These are phyloP conservation scores for Phyllostachys edulis DNA, from an alignment of 176 grass and related monocot species.

Conservation along the genomic window DNA sequence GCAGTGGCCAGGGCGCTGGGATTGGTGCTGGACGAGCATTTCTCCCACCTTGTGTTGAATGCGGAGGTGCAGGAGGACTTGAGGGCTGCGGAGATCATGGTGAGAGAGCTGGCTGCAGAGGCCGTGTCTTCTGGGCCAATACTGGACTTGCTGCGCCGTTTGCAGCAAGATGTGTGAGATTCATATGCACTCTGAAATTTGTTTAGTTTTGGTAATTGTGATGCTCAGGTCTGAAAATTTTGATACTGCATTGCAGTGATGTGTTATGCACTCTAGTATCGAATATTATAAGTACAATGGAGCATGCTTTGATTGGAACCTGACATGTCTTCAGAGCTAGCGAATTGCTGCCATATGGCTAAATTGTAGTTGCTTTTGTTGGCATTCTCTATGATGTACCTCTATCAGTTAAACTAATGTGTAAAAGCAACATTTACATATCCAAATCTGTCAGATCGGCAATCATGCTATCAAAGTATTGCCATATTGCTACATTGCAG, in stretches of 20 bases:
- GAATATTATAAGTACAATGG: not conserved
- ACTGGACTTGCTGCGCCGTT: conserved; percentile 41
- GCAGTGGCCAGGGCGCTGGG: conserved; percentile 50
- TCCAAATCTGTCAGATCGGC: not conserved
- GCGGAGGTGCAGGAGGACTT: conserved; percentile 52
- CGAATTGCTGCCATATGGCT: not conserved
- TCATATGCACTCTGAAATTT: not conserved
- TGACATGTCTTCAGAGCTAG: not conserved
- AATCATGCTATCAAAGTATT: not conserved
- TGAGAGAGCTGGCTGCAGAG: conserved; percentile 47
- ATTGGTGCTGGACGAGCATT: conserved; percentile 70
- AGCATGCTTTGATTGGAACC: not conserved
- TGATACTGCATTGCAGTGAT: conserved; percentile 8
- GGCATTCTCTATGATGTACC: not conserved
- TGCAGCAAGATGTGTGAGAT: conserved; percentile 46
- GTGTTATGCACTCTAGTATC: not conserved
- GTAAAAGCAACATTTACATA: not conserved
- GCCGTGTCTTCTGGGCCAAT: conserved; percentile 46
- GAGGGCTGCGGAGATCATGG: conserved; percentile 32
- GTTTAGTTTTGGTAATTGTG: not conserved
- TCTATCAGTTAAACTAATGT: not conserved
- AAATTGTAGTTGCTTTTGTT: not conserved
- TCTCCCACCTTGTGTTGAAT: conserved; percentile 78
- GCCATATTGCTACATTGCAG: not conserved
- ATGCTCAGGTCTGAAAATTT: conserved; percentile 7